Base-by-base conservation (phyloP, 208 protist species). In the Phytomonas francai region DNA sequence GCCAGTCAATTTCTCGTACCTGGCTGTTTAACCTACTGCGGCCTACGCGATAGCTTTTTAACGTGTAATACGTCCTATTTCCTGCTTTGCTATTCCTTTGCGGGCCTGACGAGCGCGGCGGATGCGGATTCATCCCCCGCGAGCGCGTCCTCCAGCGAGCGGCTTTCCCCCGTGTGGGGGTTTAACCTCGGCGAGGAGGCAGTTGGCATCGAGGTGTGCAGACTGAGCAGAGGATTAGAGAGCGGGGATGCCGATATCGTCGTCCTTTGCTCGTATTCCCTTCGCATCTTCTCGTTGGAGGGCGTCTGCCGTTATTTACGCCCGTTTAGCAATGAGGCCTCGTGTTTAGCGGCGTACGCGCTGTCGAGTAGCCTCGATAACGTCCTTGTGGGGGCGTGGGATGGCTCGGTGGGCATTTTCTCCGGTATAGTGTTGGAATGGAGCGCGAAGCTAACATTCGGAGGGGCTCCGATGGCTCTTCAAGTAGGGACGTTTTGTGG, bases 101-200 rank as follows among this genome's bases (percentile, higher is more conserved):
- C 57, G n/a, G 78, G 70, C 30, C 65, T 94, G n/a, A 70, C 76
- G n/a, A 84, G 69, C 25, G 73, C 70, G 78, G 70, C 59, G 25
- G 59, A 63, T 5, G 72, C 72, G 9, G 49, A 68, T 31, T 61
- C n/a, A n/a, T n/a, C n/a, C n/a, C n/a, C n/a, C n/a, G 34, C 34
- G 34, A 39, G 34, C 34, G 34, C 34, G 34, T 12, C 7, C 56
- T 19, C 61, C 29, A 58, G 57, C 58, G 19, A 67, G 57, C 30
- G 69, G 62, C 57, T 51, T 80, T 9, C 64, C 73, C 3, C 86
- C 85, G 0, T 65, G 14, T 96, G 88, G 88, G 71, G 84, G 3
- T 91, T 90, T 72, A 86, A 85, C 70, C 69, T 96, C 9, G 89
- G 93, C 31, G 93, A 96, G 29, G 93, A 97, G 68, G 34, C 7